Evolutionary conservation across 2,329 filamentous ascomycete genomes (phyloP).

Genomic region (Tolypocladium album): DNA sequence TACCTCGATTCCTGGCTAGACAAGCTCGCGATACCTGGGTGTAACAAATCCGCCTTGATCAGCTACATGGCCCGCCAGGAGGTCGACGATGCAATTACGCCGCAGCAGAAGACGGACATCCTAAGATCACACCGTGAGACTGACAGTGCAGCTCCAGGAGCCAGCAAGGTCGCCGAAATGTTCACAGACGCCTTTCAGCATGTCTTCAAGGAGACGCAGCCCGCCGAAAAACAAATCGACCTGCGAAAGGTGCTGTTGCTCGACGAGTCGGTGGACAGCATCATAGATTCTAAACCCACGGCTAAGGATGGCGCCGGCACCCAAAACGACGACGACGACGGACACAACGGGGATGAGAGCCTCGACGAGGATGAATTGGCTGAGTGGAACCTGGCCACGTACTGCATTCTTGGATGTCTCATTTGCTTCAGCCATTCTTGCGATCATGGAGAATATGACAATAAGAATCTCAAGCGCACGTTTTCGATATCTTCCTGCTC

Average conservation of each 20-base stretch:
- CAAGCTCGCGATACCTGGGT: slow-evolving; percentile 36
- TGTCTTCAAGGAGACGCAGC: slow-evolving; percentile 32
- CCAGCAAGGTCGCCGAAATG: slow-evolving; percentile 31
- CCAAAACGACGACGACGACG: slow-evolving; percentile 23
- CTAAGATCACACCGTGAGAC: slow-evolving; percentile 35
- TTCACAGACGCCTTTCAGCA: slow-evolving; percentile 48
- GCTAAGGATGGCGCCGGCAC: slow-evolving; percentile 31
- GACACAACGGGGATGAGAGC: slow-evolving; percentile 20
- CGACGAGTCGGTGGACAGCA: slow-evolving; percentile 42
- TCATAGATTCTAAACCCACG: slow-evolving; percentile 41
- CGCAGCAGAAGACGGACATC: slow-evolving; percentile 42
- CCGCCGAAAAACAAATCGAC: slow-evolving; percentile 28
- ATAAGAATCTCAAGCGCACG: slow-evolving; percentile 38
- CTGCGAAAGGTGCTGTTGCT: slow-evolving; percentile 41
- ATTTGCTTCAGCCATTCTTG: slow-evolving; percentile 50
- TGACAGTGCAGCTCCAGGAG: slow-evolving; percentile 25
- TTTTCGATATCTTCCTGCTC: slow-evolving; percentile 33
- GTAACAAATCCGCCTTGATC: slow-evolving; percentile 41
- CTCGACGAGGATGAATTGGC: slow-evolving; percentile 26
- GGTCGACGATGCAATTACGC: slow-evolving; percentile 36
- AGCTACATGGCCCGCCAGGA: slow-evolving; percentile 40
- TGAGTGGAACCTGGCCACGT: slow-evolving; percentile 41
- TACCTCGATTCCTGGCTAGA: slow-evolving; percentile 45
- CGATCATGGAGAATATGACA: slow-evolving; percentile 50
- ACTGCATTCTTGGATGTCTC: slow-evolving; percentile 45